Conservation (phyloP, 192 early-diverging fungal species). For the Linnemannia zychae region DNA sequence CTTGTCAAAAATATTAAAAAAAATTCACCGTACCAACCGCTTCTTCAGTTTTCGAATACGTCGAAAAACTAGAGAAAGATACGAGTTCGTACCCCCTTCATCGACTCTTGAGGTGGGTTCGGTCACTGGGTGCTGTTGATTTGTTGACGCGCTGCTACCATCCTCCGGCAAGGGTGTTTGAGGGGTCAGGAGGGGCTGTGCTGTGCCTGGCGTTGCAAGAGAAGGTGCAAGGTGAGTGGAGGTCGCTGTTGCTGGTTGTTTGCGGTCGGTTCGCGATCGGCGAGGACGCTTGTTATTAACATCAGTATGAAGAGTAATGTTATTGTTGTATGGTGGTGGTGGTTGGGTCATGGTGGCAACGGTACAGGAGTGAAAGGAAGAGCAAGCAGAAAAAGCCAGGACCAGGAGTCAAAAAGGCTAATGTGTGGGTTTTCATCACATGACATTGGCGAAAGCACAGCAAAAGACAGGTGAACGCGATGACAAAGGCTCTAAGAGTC, state of each 20-base stretch:
- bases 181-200: neutral
- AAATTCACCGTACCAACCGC: conserved; percentile 14
- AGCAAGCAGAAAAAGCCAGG: neutral
- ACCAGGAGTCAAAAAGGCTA: neutral
- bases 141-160: neutral
- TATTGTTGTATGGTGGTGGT: neutral
- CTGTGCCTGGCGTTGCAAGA: neutral
- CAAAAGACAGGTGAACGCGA: too few species aligned
- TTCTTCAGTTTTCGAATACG: conserved; percentile 10
- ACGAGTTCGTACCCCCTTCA: neutral
- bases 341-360: conserved; percentile 18
- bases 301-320: too few species aligned
- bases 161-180: neutral
- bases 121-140: neutral
- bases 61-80: neutral
- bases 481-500: too few species aligned
- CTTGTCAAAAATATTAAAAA: neutral
- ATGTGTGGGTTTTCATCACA: too few species aligned
- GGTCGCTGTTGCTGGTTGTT: neutral
- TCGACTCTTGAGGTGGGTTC: neutral
- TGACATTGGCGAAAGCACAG: too few species aligned
- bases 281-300: neutral
- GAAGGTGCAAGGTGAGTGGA: neutral
- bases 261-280: neutral
- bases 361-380: neutral